phyloP scores from a whole-genome alignment of 2,329 filamentous ascomycete genomes.

The Fusarium luffae region DNA sequence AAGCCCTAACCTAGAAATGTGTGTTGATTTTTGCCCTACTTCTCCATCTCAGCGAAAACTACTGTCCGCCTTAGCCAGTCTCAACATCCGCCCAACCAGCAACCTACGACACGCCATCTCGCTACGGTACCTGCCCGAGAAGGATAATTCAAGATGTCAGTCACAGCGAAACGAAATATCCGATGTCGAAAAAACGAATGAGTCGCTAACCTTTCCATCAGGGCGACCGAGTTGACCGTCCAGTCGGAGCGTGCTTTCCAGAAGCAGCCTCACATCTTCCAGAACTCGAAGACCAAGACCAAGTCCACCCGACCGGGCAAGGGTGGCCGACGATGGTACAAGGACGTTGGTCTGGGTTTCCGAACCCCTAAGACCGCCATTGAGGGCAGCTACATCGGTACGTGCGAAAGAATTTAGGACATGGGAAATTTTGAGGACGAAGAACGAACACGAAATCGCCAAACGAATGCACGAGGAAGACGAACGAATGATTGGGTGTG shows the following conservation, averaged over 20 bases:
- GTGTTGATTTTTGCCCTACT: constrained; percentile 50
- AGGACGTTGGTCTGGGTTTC: constrained; percentile 99
- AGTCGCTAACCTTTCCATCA: constrained; percentile 61
- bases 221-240: constrained; percentile 99
- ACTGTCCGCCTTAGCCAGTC: constrained; percentile 44
- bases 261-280: constrained; percentile 99
- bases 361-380: constrained; percentile 98
- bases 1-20: constrained; percentile 28
- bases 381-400: constrained; percentile 99
- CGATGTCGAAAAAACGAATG: constrained; percentile 35
- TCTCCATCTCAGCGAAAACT: constrained; percentile 52
- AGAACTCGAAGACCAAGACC: constrained; percentile 93
- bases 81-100: constrained; percentile 51
- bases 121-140: constrained; percentile 53
- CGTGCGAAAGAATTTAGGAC: constrained; percentile 57
- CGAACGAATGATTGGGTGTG: not conserved
- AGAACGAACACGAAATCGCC: constrained; percentile 5
- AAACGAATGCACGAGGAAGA: not conserved
- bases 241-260: constrained; percentile 99
- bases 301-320: constrained; percentile 88
- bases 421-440: constrained; percentile 10
- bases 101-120: constrained; percentile 54
- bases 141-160: constrained; percentile 60
- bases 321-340: constrained; percentile 94
- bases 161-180: constrained; percentile 40